Evolutionary conservation across 257 asterid species (phyloP), one percentile per base, ranked within the genome.

Genomic region (Hygrophila difformis): DNA sequence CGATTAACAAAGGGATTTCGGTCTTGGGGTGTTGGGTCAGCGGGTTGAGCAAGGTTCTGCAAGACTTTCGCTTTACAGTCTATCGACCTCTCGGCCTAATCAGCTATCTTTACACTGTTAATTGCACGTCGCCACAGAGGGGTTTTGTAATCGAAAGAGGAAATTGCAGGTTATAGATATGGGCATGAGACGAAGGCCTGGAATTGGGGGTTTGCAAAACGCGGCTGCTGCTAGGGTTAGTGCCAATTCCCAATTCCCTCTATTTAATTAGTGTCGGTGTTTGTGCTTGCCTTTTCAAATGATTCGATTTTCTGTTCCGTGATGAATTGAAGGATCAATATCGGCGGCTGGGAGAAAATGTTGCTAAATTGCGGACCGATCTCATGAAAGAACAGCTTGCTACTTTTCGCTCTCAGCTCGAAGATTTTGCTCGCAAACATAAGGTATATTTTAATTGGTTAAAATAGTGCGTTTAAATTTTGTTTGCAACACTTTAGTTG

Each of bases 211-310:
- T 28, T 55, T 91, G 58, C 93, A 82, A 77, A 82, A 75, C 60
- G 96, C 99, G 0, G 95, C 93, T 1, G 92, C 87, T n/a, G 95
- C 99, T 49, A 86, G 96, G 84, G 99, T 91, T 68, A 8, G 52
- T 57, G 31, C 16, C 51, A 13, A 26, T 9, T 33, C 45, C 16
- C 17, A 23, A 2, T 35, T 22, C 20, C 18, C 28, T 4, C 49
- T 8, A 33, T 33, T 4, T 12, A 33, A 5, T 31, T 9, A 5
- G 12, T 33, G 37, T 33, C 12, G 8, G 37, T 12, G 0, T 23
- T 5, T 8, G 0, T 8, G n/a, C 16, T 19, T 26, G 13, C 3
- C 13, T 13, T 12, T 26, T 12, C 2, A 2, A 4, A 55, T 28
- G 18, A 18, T n/a, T 42, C 12, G 3, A 44, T 53, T 18, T n/a